phyloP scores from a whole-genome alignment of 441 rosid species.

The Gossypium schwendimanii region DNA sequence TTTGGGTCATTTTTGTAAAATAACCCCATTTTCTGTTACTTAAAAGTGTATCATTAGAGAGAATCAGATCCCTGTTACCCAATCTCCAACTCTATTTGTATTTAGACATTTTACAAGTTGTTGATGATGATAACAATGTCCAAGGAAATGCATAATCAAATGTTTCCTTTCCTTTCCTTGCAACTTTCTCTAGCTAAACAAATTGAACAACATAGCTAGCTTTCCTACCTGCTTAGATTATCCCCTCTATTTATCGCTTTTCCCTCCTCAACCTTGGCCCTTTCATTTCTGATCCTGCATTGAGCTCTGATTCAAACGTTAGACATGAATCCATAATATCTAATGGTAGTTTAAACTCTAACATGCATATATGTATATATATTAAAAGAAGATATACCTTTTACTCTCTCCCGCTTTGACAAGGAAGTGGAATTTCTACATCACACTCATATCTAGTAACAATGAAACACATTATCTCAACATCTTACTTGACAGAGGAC shows the following conservation, averaged over 20 bases:
- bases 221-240: slow-evolving; percentile 23
- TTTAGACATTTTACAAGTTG: background rate
- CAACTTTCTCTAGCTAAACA: slow-evolving; percentile 28
- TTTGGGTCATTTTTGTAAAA: too few species aligned
- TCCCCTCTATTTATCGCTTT: slow-evolving; percentile 1
- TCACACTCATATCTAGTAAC: slow-evolving; percentile 17
- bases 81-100: background rate
- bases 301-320: background rate
- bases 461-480: slow-evolving; percentile 1
- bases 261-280: slow-evolving; percentile 5
- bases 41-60: background rate
- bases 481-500: background rate
- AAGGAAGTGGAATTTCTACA: slow-evolving; percentile 19
- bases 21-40: background rate
- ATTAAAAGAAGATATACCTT: slow-evolving; percentile 19
- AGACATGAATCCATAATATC: background rate
- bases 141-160: background rate
- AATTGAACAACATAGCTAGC: slow-evolving; percentile 29
- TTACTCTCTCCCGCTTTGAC: slow-evolving; percentile 9
- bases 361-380: background rate
- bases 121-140: background rate
- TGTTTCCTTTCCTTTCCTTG: background rate
- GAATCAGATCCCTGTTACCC: background rate
- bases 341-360: background rate
- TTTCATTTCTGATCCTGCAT: slow-evolving; percentile 10